These are phyloP conservation scores for Colletotrichum lupini DNA, from an alignment of 2,329 filamentous ascomycete genomes.

Conservation along the genomic window DNA sequence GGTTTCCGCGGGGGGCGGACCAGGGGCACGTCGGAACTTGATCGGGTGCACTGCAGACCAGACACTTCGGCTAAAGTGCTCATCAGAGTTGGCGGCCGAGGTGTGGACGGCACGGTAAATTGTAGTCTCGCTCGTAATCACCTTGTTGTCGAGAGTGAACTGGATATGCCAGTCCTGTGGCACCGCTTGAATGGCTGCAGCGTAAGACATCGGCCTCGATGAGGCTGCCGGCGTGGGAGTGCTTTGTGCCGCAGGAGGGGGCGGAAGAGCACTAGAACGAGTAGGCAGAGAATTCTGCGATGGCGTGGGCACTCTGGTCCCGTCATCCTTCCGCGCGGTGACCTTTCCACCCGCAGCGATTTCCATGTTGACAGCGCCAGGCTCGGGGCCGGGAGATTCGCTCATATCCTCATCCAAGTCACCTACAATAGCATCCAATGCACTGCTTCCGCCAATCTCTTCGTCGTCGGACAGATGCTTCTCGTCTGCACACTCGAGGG, in stretches of 20 bases:
- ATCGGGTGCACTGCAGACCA: conserved; percentile 93
- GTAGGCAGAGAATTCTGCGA: conserved; percentile 64
- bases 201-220: conserved; percentile 79
- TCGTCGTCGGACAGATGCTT: conserved; percentile 81
- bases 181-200: conserved; percentile 81
- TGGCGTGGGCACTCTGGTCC: conserved; percentile 86
- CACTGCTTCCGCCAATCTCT: conserved; percentile 71
- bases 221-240: conserved; percentile 63
- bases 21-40: conserved; percentile 87
- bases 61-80: conserved; percentile 78
- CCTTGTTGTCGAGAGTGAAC: conserved; percentile 86
- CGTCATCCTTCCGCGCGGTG: conserved; percentile 91
- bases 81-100: conserved; percentile 61
- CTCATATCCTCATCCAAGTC: conserved; percentile 89
- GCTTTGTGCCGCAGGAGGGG: conserved; percentile 49
- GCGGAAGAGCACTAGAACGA: conserved; percentile 53
- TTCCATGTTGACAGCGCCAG: conserved; percentile 91
- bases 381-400: conserved; percentile 77
- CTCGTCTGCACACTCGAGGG: conserved; percentile 93
- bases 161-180: conserved; percentile 98
- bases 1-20: conserved; percentile 81
- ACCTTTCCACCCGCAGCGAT: conserved; percentile 88
- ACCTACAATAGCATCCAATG: conserved; percentile 89
- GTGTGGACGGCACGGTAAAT: conserved; percentile 95
- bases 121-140: conserved; percentile 90